phyloP scores from a whole-genome alignment of 345 rosid species.

The Cardamine chenopodiifolia region DNA sequence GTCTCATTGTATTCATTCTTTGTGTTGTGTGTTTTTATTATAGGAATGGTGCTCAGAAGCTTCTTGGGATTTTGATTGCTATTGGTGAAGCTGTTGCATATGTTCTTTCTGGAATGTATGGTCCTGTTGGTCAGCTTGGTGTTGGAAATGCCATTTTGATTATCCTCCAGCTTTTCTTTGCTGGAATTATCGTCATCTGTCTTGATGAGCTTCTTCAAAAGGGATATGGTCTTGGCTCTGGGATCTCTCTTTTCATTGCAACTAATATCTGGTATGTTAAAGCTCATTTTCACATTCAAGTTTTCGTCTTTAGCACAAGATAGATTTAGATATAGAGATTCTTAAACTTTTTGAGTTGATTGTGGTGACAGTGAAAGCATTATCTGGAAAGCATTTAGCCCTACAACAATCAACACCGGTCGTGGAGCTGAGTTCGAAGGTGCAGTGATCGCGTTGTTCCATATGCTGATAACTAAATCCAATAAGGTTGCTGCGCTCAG shows the following conservation, averaged over 20 bases:
- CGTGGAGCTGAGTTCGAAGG: slow-evolving; percentile 82
- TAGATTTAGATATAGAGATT: background rate
- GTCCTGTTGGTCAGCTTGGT: slow-evolving; percentile 64
- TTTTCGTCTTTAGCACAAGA: background rate
- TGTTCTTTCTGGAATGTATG: slow-evolving; percentile 71
- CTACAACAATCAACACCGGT: slow-evolving; percentile 74
- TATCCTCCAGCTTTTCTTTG: slow-evolving; percentile 47
- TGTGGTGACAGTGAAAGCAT: slow-evolving; percentile 60
- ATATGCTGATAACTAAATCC: slow-evolving; percentile 58
- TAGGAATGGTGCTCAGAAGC: slow-evolving; percentile 71
- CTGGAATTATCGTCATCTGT: slow-evolving; percentile 67
- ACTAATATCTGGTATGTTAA: slow-evolving; percentile 68
- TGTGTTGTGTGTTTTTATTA: slow-evolving; percentile 1
- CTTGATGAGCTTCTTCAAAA: slow-evolving; percentile 70
- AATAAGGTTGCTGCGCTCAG: slow-evolving; percentile 69
- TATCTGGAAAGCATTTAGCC: slow-evolving; percentile 78
- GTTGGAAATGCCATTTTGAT: slow-evolving; percentile 59
- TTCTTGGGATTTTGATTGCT: slow-evolving; percentile 70
- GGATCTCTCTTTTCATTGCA: slow-evolving; percentile 71
- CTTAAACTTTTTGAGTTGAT: background rate
- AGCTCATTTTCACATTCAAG: background rate
- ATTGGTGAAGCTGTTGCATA: slow-evolving; percentile 69
- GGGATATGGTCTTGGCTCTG: slow-evolving; percentile 70
- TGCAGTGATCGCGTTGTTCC: slow-evolving; percentile 75
- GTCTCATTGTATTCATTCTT: background rate